Evolutionary conservation across 768 basidiomycete genomes (phyloP), one percentile per base, ranked within the genome.

Genomic region (Suillus cothurnatus): DNA sequence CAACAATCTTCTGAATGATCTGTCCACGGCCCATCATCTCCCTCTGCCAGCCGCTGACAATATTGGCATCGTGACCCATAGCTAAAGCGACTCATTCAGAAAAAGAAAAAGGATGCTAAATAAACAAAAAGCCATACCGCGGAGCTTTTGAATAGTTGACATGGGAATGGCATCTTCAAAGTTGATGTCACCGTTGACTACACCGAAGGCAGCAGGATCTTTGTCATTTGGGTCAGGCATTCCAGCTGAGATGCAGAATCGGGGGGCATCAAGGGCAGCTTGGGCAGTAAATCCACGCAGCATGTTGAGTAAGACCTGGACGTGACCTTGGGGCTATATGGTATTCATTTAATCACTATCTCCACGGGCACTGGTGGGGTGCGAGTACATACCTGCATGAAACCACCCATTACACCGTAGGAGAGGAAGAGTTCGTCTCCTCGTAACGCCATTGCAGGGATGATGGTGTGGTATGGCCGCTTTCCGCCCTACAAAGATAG

Each of bases 161-260:
- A 76, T 71, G 26, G 87, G 70, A 62, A 97, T 89, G 0, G 87
- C 90, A 39, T 95, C 94, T 77, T 99, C 97, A 64, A 98, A 86
- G 77, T 90, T 95, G 7, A 98, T 89, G 68, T 92, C 90, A 68
- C 92, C 91, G 72, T 93, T 93, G 53, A 76, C 82, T 64, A 87
- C 83, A 4, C 89, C 88, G 0, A 88, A 88, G 31, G 78, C 75
- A 11, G 81, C 81, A 31, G 58, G 58, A 36, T 80, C 75, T 39
- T 79, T 78, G 28, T 78, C 80, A 50, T 85, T 81, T 3, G 84
- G 72, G 67, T 91, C 88, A 0, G 93, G 91, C 63, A 83, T 84
- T 31, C 91, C 92, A 21, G 94, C 86, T 17, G 94, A 95, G 64
- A 99, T 98, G 74, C 96, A 99, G 80, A 99, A 97, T 17, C 97